Evolutionary conservation across 345 rosid genomes (phyloP).

Genomic region (Fremontodendron californicum): DNA sequence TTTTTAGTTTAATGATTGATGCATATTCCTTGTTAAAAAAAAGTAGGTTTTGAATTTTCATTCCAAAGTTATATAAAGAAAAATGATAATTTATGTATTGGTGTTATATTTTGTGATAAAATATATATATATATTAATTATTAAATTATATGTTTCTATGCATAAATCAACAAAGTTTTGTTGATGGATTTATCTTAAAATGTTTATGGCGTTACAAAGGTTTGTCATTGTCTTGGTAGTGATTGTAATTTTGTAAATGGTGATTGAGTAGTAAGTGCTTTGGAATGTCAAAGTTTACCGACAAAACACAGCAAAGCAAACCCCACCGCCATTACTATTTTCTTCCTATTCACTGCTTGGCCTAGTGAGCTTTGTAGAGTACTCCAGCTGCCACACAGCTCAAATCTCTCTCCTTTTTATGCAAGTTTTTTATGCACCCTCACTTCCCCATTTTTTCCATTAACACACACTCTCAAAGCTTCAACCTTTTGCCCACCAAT

Average conservation of each 20-base stretch:
- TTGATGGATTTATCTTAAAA: background rate
- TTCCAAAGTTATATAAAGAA: too few relatives aligned
- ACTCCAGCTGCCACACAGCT: slow-evolving; percentile 26
- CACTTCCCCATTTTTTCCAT: slow-evolving; percentile 10
- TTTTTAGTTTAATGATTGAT: too few relatives aligned
- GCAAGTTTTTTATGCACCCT: background rate
- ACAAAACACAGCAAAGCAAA: background rate
- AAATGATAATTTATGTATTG: too few relatives aligned
- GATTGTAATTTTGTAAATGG: background rate
- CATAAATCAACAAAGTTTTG: too few relatives aligned
- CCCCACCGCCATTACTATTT: background rate
- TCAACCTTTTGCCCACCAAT: slow-evolving; percentile 23
- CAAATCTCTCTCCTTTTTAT: slow-evolving; percentile 19
- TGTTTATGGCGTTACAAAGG: background rate
- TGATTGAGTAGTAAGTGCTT: background rate
- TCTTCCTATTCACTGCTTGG: background rate
- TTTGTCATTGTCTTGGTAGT: background rate
- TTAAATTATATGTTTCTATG: too few relatives aligned
- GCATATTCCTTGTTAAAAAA: too few relatives aligned
- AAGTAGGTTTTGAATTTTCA: too few relatives aligned
- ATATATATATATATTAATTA: too few relatives aligned
- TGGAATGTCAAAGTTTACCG: background rate
- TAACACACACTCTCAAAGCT: slow-evolving; percentile 7
- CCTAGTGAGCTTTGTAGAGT: background rate
- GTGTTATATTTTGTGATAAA: too few relatives aligned